Conservation (phyloP, 495 filamentous ascomycete genomes). For the Xylaria acuta region DNA sequence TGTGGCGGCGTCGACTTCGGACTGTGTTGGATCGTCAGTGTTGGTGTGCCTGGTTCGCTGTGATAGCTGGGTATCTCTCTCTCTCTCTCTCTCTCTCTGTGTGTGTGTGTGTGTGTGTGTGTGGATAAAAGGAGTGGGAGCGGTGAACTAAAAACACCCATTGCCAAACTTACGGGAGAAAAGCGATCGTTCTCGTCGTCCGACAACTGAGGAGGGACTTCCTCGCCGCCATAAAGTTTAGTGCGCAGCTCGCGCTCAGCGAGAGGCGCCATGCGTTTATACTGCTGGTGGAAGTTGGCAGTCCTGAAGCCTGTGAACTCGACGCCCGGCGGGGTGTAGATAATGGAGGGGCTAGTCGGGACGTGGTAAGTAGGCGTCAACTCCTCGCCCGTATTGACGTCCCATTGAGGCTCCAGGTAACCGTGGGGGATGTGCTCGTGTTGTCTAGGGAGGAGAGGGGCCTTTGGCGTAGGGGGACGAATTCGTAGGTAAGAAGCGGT, state of each 20-base stretch:
- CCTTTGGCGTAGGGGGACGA: constrained; percentile 25
- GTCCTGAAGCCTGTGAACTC: not conserved
- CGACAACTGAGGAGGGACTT: not conserved
- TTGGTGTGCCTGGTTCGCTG: no score
- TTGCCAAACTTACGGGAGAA: constrained; percentile 13
- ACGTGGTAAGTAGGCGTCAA: constrained; percentile 37
- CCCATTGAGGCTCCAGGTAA: constrained; percentile 17
- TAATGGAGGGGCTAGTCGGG: constrained; percentile 30
- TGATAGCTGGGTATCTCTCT: no score
- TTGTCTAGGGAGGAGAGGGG: not conserved
- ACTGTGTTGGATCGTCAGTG: not conserved
- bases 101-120: no score
- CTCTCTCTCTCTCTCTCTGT: no score
- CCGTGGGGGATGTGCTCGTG: constrained; percentile 10
- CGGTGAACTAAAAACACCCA: not conserved
- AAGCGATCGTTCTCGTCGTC: constrained; percentile 10
- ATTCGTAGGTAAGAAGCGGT: constrained; percentile 22
- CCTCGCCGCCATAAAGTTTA: constrained; percentile 15
- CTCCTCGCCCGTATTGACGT: constrained; percentile 30
- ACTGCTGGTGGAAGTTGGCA: constrained; percentile 23
- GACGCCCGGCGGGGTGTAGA: constrained; percentile 36
- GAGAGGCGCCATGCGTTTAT: constrained; percentile 35
- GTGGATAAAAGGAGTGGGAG: not conserved
- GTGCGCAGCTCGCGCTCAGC: constrained; percentile 23
- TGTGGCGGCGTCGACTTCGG: constrained; percentile 10